Percentiles rank a stretch among this genome's conserved stretches.
Evolutionary conservation across 371 early-diverging fungal species (phyloP).

Genomic region (Syncephalastrum sp.): DNA sequence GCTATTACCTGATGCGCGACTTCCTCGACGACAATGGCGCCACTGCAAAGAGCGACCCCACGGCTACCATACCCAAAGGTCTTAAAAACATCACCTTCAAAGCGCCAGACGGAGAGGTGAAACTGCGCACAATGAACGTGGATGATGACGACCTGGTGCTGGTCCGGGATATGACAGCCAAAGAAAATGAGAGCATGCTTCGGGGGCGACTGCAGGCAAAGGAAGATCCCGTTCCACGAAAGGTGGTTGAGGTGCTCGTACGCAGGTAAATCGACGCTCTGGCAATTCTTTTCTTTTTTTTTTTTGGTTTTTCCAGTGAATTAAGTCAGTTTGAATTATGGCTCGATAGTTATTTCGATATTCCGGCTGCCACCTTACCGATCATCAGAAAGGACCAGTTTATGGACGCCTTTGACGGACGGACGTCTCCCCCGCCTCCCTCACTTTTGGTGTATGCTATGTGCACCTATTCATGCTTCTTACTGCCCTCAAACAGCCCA

Average conservation of each 20-base stretch:
- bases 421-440: constrained; percentile 26
- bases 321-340: background rate
- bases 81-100: no score
- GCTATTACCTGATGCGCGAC: constrained; percentile 39
- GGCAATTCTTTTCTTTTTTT: no score
- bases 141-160: constrained; percentile 40
- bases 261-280: constrained; percentile 16
- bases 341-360: constrained; percentile 27
- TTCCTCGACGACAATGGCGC: constrained; percentile 13
- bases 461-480: constrained; percentile 34
- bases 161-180: constrained; percentile 32
- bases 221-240: constrained; percentile 25
- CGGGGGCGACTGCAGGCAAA: constrained; percentile 8
- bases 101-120: background rate
- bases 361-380: constrained; percentile 29
- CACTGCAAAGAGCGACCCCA: background rate
- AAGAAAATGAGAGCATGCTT: constrained; percentile 20
- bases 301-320: background rate
- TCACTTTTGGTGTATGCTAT: constrained; percentile 40
- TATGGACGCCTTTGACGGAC: constrained; percentile 34
- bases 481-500: constrained; percentile 23
- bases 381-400: constrained; percentile 36
- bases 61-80: no score
- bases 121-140: constrained; percentile 16
- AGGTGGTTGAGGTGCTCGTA: constrained; percentile 24